Evolutionary conservation across 352 stramenopile genomes (phyloP).

Genomic region (Globisporangium cylindrosporum): DNA sequence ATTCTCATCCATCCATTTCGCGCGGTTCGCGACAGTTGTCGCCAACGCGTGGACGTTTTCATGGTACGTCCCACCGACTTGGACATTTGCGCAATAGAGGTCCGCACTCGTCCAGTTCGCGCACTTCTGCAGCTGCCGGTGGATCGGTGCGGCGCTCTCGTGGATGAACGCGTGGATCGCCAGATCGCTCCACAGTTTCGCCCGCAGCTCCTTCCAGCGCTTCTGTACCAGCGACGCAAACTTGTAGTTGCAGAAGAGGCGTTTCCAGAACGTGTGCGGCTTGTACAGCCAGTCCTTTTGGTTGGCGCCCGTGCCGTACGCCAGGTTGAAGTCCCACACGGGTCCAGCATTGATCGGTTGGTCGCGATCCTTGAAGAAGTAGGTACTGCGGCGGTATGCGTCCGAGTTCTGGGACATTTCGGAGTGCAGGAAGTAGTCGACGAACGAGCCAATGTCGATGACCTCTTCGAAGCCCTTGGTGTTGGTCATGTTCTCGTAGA

Average conservation of each 20-base stretch:
- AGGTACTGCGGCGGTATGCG: conserved; percentile 57
- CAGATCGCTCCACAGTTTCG: conserved; percentile 43
- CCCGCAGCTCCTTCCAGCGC: conserved; percentile 47
- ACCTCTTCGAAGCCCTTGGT: conserved; percentile 44
- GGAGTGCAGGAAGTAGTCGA: conserved; percentile 70
- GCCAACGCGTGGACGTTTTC: conserved; percentile 17
- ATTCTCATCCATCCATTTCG: conserved; percentile 21
- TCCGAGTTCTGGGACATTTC: conserved; percentile 63
- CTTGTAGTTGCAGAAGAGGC: conserved; percentile 69
- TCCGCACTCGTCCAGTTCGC: conserved; percentile 18
- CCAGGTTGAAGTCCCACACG: conserved; percentile 73
- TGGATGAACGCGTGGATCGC: neutral
- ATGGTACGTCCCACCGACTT: conserved; percentile 11
- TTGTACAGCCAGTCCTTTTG: conserved; percentile 57
- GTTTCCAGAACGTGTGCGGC: conserved; percentile 54
- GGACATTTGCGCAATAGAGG: conserved; percentile 16
- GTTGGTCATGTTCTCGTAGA: conserved; percentile 65
- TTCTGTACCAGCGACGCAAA: conserved; percentile 55
- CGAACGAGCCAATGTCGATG: conserved; percentile 64
- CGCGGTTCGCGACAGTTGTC: conserved; percentile 1
- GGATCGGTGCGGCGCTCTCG: conserved; percentile 1
- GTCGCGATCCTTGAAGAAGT: conserved; percentile 70
- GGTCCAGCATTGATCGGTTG: conserved; percentile 65
- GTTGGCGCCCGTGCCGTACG: conserved; percentile 40
- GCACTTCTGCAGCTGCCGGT: conserved; percentile 17